Conservation (phyloP, 805 yeast genomes). For the Yamadazyma sp. region DNA sequence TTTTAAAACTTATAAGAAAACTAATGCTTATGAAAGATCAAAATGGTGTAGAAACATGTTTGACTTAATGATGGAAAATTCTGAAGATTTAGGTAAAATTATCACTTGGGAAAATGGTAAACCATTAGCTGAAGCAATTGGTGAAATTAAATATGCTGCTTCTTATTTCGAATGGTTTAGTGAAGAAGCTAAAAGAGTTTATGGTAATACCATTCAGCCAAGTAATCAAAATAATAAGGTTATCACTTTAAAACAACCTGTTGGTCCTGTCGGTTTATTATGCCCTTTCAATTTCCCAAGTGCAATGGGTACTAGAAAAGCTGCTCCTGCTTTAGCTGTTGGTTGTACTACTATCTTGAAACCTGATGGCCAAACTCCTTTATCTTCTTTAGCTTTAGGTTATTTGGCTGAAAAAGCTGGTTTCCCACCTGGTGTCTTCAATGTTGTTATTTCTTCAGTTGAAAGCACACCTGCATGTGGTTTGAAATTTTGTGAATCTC, state of each 20-base stretch:
- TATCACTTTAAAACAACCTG: slow-evolving; percentile 54
- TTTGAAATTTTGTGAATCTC: slow-evolving; percentile 50
- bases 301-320: slow-evolving; percentile 66
- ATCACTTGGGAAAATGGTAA: slow-evolving; percentile 63
- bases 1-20: slow-evolving; percentile 43
- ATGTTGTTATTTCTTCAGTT: slow-evolving; percentile 46
- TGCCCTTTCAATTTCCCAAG: slow-evolving; percentile 69
- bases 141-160: slow-evolving; percentile 59
- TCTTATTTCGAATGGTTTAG: slow-evolving; percentile 44
- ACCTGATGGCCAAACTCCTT: slow-evolving; percentile 62
- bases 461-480: slow-evolving; percentile 54
- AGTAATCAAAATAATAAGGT: slow-evolving; percentile 48
- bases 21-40: slow-evolving; percentile 50
- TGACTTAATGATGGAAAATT: slow-evolving; percentile 51
- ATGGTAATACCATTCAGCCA: slow-evolving; percentile 59
- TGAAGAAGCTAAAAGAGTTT: slow-evolving; percentile 55
- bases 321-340: slow-evolving; percentile 63
- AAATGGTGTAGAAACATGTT: slow-evolving; percentile 48
- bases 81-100: slow-evolving; percentile 55
- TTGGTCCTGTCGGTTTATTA: slow-evolving; percentile 62
- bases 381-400: slow-evolving; percentile 57
- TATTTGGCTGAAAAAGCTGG: slow-evolving; percentile 57
- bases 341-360: slow-evolving; percentile 61
- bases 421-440: slow-evolving; percentile 56
- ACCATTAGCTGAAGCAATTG: slow-evolving; percentile 49